Evolutionary conservation across 2,329 filamentous ascomycete genomes (phyloP), one percentile per base, ranked within the genome.

Genomic region (Ophiostoma novo-ulmi): DNA sequence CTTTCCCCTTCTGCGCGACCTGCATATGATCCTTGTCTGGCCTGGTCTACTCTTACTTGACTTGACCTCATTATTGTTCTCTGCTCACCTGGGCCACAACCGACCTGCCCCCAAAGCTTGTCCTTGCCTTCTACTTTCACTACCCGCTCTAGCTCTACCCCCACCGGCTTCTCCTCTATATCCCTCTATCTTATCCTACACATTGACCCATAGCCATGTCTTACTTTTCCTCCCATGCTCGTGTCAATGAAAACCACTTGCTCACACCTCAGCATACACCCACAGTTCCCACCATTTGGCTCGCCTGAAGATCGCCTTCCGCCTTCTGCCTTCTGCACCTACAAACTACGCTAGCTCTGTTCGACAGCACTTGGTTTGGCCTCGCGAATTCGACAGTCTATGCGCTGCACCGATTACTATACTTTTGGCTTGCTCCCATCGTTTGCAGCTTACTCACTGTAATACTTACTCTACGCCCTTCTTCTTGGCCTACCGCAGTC

Each of bases 271-370:
- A 38, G 31, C 31, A 14, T 44, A 22, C 52, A 17, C 68, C 70
- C 70, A 72, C 70, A 71, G 38, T 71, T 71, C 63, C 44, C 48
- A 64, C 71, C 66, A 70, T 39, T 61, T 63, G 63, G 65, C 26
- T 31, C 41, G 61, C 67, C 48, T 61, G 52, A 68, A 64, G 70
- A 71, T 70, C 65, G 58, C 61, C 31, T 31, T 31, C 31, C 65
- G 58, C 61, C 31, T 31, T 31, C 31, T 31, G 31, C 31, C 65
- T 48, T 70, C 36, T 72, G 65, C 35, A 66, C 79, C 77, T 75
- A 77, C 70, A 75, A 74, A 74, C 44, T 68, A 38, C 74, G 64
- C 64, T 44, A 66, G 64, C 64, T 66, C 22, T 26, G 64, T 44
- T 44, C 13, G 35, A 66, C 64, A 64, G 38, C 61, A 38, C 61